Conservation (phyloP, 1,284 basidiomycete species). For the Marasmius oreades region DNA sequence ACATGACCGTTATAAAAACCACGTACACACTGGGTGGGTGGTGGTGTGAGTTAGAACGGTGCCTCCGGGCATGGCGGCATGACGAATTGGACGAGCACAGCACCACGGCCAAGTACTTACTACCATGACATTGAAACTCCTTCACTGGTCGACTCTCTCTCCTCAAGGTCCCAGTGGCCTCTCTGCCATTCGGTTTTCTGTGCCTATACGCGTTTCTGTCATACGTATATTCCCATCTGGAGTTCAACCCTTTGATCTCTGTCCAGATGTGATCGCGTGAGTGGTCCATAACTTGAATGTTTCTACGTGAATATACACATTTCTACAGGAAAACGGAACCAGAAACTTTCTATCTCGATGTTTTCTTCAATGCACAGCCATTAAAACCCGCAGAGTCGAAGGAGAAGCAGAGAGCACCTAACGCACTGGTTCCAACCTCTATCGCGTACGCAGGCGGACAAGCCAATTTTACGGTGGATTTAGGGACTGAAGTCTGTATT, state of each 20-base stretch:
- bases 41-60: background rate
- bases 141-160: conserved; percentile 66
- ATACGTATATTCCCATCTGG: conserved; percentile 63
- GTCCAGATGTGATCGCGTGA: conserved; percentile 60
- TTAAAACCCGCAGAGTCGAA: conserved; percentile 36
- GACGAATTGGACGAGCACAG: no score
- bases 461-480: conserved; percentile 64
- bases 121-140: conserved; percentile 37
- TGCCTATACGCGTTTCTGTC: conserved; percentile 57
- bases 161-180: conserved; percentile 55
- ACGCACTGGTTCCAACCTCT: conserved; percentile 68
- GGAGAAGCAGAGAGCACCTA: conserved; percentile 54
- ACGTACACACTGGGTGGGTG: background rate
- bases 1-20: background rate
- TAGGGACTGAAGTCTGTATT: conserved; percentile 59
- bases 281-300: conserved; percentile 28
- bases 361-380: conserved; percentile 65
- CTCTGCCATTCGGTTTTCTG: conserved; percentile 62
- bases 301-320: conserved; percentile 3
- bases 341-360: conserved; percentile 64
- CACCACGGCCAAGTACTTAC: background rate
- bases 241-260: conserved; percentile 54
- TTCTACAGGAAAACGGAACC: conserved; percentile 60
- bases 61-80: no score
- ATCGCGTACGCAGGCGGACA: conserved; percentile 70